phyloP scores from a whole-genome alignment of 768 basidiomycete genomes.

The Rhizopogon vinicolor region DNA sequence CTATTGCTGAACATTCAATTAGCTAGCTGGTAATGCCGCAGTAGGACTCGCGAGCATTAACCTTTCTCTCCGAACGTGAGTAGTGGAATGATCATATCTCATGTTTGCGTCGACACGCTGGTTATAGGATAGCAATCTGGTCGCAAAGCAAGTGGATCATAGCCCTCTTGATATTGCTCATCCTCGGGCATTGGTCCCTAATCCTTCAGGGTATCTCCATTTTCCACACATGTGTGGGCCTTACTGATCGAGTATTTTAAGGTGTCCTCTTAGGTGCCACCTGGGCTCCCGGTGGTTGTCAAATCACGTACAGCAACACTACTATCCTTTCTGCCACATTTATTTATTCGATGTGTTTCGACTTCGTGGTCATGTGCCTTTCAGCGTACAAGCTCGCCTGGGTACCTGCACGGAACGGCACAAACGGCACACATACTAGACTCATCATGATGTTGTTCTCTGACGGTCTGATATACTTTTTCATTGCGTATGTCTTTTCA shows the following conservation, averaged over 20 bases:
- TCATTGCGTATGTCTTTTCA: conserved; percentile 54
- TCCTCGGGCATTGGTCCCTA: conserved; percentile 67
- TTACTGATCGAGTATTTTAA: conserved; percentile 12
- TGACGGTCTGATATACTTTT: conserved; percentile 71
- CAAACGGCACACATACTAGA: conserved; percentile 31
- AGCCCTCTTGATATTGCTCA: conserved; percentile 43
- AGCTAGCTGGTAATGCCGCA: conserved; percentile 40
- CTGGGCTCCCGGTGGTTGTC: conserved; percentile 53
- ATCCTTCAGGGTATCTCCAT: conserved; percentile 52
- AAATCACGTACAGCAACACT: conserved; percentile 57
- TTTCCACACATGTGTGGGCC: not conserved
- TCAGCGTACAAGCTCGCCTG: conserved; percentile 55
- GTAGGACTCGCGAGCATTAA: conserved; percentile 44
- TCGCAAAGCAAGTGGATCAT: conserved; percentile 51
- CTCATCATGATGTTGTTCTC: conserved; percentile 63
- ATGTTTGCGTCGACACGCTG: not conserved
- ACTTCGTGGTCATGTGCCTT: conserved; percentile 54
- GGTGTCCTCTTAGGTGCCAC: conserved; percentile 55
- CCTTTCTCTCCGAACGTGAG: conserved; percentile 41
- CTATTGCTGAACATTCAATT: not conserved
- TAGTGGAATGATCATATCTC: not conserved
- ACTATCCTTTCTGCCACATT: conserved; percentile 63
- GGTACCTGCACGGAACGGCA: conserved; percentile 12
- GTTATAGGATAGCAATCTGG: conserved; percentile 59
- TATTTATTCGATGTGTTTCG: conserved; percentile 76